phyloP scores from a whole-genome alignment of 306 rosid species.

The Vigna angularis region DNA sequence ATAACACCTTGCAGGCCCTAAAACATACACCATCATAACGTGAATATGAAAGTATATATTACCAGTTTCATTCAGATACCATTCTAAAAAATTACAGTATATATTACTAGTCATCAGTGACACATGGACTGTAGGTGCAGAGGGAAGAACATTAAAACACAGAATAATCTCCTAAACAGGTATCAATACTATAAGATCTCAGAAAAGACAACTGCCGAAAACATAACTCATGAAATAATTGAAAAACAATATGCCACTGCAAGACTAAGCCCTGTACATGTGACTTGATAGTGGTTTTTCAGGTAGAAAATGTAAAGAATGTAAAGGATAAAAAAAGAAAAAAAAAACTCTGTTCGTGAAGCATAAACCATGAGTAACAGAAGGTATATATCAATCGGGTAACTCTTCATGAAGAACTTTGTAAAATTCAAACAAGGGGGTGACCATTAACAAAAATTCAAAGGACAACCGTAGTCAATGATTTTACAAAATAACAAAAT shows the following conservation, averaged over 20 bases:
- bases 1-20: conserved; percentile 91
- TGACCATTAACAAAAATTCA: not conserved
- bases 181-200: not conserved
- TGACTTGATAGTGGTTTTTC: not conserved
- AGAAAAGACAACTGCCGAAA: not conserved
- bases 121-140: not conserved
- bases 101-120: not conserved
- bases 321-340: not conserved
- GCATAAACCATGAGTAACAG: not conserved
- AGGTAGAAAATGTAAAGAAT: not conserved
- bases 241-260: not conserved
- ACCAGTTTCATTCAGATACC: not conserved
- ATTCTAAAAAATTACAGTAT: not conserved
- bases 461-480: not conserved
- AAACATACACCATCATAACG: conserved; percentile 15
- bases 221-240: not conserved
- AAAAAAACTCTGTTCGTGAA: not conserved
- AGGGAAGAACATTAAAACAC: not conserved
- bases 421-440: not conserved
- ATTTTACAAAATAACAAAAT: not conserved
- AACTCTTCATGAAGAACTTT: not conserved
- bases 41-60: not conserved
- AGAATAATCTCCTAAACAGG: not conserved
- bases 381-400: not conserved
- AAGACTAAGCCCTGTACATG: not conserved